Conservation (phyloP, 495 filamentous ascomycete species). For the Neurospora sp. region DNA sequence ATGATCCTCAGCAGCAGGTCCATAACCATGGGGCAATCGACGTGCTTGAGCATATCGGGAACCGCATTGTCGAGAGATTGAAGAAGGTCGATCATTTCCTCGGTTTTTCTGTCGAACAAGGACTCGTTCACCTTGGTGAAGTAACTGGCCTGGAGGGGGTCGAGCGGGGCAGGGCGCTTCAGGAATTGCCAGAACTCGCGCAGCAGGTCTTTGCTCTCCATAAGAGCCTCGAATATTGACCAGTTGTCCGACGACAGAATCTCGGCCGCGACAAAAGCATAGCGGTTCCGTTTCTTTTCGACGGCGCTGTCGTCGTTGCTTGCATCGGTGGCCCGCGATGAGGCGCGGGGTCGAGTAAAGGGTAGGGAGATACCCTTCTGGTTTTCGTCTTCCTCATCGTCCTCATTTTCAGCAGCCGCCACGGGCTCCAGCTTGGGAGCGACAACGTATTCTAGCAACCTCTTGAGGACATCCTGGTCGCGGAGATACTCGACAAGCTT, state of each 20-base stretch:
- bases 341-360: conserved; percentile 33
- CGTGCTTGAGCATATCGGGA: conserved; percentile 77
- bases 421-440: conserved; percentile 57
- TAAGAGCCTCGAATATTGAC: conserved; percentile 86
- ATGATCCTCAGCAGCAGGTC: conserved; percentile 96
- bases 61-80: conserved; percentile 74
- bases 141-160: conserved; percentile 88
- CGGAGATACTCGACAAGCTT: conserved; percentile 95
- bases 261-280: conserved; percentile 86
- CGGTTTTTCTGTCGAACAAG: conserved; percentile 91
- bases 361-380: conserved; percentile 37
- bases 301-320: conserved; percentile 49
- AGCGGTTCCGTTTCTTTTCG: conserved; percentile 82
- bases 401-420: conserved; percentile 50
- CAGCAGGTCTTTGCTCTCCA: conserved; percentile 69
- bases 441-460: conserved; percentile 82
- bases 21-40: conserved; percentile 98
- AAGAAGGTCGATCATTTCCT: conserved; percentile 86
- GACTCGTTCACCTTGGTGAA: conserved; percentile 99
- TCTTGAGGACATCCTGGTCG: conserved; percentile 76
- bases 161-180: conserved; percentile 66
- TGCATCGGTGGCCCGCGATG: conserved; percentile 28
- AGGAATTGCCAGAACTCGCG: conserved; percentile 87
- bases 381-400: conserved; percentile 43
- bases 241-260: conserved; percentile 92